Conservation (phyloP, 2,329 filamentous ascomycete genomes). For the Aureobasidium sp. region DNA sequence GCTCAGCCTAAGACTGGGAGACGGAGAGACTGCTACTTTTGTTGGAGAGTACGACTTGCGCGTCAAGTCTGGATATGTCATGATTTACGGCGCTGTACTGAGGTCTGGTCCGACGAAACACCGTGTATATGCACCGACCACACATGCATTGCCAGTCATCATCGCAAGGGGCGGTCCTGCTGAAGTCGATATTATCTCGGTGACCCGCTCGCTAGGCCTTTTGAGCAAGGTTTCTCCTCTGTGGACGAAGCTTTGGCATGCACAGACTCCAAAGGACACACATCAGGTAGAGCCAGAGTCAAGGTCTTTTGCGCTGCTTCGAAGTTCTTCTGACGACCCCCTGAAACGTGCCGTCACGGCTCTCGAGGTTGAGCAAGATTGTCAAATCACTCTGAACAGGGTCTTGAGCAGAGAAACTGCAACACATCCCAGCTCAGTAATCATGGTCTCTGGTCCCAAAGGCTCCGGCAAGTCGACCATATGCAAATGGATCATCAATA, state of each 20-base stretch:
- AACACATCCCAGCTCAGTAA: conserved; percentile 54
- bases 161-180: conserved; percentile 39
- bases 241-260: conserved; percentile 57
- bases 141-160: conserved; percentile 62
- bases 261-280: background rate
- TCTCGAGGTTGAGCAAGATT: conserved; percentile 23
- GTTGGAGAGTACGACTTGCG: conserved; percentile 61
- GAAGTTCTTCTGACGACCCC: conserved; percentile 21
- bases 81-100: conserved; percentile 57
- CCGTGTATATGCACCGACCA: conserved; percentile 59
- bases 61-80: conserved; percentile 54
- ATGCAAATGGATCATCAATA: conserved; percentile 57
- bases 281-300: conserved; percentile 22
- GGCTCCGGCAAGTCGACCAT: conserved; percentile 72
- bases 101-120: conserved; percentile 38
- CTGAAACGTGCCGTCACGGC: conserved; percentile 21
- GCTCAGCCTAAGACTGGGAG: conserved; percentile 16
- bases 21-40: conserved; percentile 29
- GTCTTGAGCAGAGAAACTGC: conserved; percentile 15
- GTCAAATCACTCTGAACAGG: conserved; percentile 21
- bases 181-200: conserved; percentile 49
- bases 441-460: conserved; percentile 61
- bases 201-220: conserved; percentile 40
- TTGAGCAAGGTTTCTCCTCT: conserved; percentile 56
- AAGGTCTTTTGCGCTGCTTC: conserved; percentile 28